A percentile compares a stretch with the other conserved stretches of the same genome.
Conservation (phyloP, 2,329 filamentous ascomycete genomes). For the Chrysosporium keratinophilum region DNA sequence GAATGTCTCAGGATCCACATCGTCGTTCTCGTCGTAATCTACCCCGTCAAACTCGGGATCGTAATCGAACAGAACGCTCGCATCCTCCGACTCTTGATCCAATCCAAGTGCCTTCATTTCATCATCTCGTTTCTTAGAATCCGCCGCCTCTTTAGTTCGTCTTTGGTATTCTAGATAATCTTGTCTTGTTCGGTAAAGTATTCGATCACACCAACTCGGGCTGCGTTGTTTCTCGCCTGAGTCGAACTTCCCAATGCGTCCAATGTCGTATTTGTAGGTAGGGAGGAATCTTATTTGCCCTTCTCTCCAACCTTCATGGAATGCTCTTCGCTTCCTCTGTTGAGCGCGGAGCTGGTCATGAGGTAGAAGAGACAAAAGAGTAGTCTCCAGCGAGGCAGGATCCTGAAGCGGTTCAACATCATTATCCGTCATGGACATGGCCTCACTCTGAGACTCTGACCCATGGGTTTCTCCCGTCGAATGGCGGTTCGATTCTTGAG, state of each 20-base stretch:
- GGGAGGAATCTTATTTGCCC: conserved; percentile 80
- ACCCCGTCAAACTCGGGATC: conserved; percentile 68
- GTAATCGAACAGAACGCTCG: conserved; percentile 80
- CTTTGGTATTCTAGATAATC: conserved; percentile 58
- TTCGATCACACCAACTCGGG: conserved; percentile 94
- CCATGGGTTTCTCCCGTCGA: conserved; percentile 8
- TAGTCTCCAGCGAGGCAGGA: conserved; percentile 78
- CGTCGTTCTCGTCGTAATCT: conserved; percentile 46
- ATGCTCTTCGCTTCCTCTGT: conserved; percentile 65
- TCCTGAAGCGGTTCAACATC: conserved; percentile 63
- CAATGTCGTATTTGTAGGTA: conserved; percentile 95
- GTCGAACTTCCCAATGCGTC: conserved; percentile 86
- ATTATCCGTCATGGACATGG: conserved; percentile 41
- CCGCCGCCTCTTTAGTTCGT: conserved; percentile 53
- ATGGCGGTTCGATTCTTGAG: neutral
- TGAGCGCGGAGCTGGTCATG: conserved; percentile 77
- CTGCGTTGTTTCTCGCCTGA: conserved; percentile 87
- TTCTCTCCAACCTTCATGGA: conserved; percentile 87
- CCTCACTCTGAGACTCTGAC: conserved; percentile 11
- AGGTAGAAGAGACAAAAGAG: conserved; percentile 71
- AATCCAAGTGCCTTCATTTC: conserved; percentile 76
- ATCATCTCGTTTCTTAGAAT: conserved; percentile 61
- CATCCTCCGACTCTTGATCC: conserved; percentile 62
- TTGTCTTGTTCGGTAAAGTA: conserved; percentile 68
- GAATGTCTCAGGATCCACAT: conserved; percentile 22